These are phyloP conservation scores for Leccinum fallax DNA, from an alignment of 1,284 basidiomycete species.

Conservation along the genomic window DNA sequence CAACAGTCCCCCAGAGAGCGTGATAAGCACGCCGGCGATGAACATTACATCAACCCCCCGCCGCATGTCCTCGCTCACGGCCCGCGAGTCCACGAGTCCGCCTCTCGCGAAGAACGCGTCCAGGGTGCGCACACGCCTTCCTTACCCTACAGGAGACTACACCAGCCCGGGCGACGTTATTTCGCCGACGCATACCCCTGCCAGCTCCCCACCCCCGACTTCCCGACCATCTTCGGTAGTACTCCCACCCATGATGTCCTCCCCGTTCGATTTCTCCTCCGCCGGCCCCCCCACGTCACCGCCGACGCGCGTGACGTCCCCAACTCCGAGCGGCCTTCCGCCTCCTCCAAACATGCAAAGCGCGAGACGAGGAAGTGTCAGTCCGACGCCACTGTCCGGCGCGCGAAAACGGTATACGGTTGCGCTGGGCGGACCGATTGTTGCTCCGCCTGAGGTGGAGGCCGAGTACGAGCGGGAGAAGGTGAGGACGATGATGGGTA, in stretches of 20 bases:
- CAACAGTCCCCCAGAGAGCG: constrained; percentile 20
- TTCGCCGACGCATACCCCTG: constrained; percentile 55
- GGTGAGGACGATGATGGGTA: constrained; percentile 30
- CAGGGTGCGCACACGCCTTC: constrained; percentile 56
- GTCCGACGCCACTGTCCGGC: constrained; percentile 58
- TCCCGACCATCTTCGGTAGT: constrained; percentile 32
- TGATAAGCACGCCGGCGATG: constrained; percentile 18
- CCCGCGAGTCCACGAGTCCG: constrained; percentile 65
- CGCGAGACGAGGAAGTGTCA: constrained; percentile 51
- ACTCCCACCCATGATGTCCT: constrained; percentile 27
- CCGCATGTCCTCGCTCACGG: constrained; percentile 41
- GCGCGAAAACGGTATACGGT: constrained; percentile 77
- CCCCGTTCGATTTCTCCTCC: constrained; percentile 25
- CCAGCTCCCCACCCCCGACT: constrained; percentile 51
- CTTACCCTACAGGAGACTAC: constrained; percentile 82
- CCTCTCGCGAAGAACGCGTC: constrained; percentile 47
- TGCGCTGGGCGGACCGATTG: constrained; percentile 71
- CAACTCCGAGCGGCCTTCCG: constrained; percentile 35
- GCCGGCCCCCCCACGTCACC: constrained; percentile 21
- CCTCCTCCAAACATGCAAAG: constrained; percentile 34
- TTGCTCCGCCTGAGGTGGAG: constrained; percentile 45
- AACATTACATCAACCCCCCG: constrained; percentile 37
- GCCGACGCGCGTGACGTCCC: constrained; percentile 25
- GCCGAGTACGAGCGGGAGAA: constrained; percentile 35
- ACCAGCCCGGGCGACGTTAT: constrained; percentile 52